Conservation (phyloP, 2,329 filamentous ascomycete species). For the Diaporthe helianthi region DNA sequence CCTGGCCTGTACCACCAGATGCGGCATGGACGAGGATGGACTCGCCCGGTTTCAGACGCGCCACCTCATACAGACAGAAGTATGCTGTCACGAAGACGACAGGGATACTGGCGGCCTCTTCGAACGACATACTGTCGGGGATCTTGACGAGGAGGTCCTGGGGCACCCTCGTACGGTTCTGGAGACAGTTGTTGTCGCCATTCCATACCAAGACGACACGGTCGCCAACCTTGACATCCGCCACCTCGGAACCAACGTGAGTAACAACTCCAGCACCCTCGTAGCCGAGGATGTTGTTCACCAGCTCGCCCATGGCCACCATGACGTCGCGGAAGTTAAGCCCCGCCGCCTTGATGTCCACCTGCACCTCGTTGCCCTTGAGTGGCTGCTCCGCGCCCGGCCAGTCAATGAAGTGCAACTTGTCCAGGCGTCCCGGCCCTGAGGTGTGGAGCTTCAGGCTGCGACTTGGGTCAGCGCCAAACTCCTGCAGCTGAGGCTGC, state of each 20-base stretch:
- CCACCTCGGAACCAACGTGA: constrained; percentile 26
- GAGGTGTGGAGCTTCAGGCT: constrained; percentile 35
- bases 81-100: constrained; percentile 41
- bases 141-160: constrained; percentile 29
- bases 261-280: constrained; percentile 40
- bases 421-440: constrained; percentile 32
- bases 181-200: constrained; percentile 29
- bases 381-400: constrained; percentile 26
- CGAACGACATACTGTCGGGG: constrained; percentile 34
- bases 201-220: constrained; percentile 28
- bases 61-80: constrained; percentile 39
- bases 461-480: constrained; percentile 32
- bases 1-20: constrained; percentile 34
- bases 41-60: constrained; percentile 37
- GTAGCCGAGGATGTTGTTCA: constrained; percentile 38
- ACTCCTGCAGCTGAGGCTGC: constrained; percentile 29
- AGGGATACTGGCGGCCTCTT: constrained; percentile 36
- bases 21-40: constrained; percentile 40
- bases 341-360: constrained; percentile 30
- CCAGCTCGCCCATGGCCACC: constrained; percentile 37
- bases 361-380: constrained; percentile 31
- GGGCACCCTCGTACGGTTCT: constrained; percentile 25
- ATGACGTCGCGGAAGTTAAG: constrained; percentile 36
- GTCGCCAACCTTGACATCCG: constrained; percentile 29
- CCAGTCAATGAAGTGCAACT: constrained; percentile 34